A percentile compares a stretch with the other conserved stretches of the same genome.
phyloP scores from a whole-genome alignment of 441 rosid species.

The Hura crepitans region DNA sequence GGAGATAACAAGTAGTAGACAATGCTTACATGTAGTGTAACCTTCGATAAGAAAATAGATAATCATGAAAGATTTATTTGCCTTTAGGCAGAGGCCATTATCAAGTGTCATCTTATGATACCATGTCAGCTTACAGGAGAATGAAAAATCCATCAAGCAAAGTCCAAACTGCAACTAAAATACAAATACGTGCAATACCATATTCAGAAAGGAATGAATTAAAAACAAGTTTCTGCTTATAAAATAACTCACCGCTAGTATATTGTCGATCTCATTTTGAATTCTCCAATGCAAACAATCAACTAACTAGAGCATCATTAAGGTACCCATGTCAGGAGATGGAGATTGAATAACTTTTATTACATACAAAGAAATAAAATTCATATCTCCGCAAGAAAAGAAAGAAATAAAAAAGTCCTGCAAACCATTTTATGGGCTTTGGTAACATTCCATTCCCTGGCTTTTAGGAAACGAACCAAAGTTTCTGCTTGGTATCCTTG shows the following conservation, averaged over 20 bases:
- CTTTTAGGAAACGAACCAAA: slow-evolving; percentile 78
- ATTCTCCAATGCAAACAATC: slow-evolving; percentile 85
- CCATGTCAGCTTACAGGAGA: not conserved
- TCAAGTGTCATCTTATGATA: not conserved
- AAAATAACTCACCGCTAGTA: slow-evolving; percentile 56
- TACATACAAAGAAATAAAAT: not conserved
- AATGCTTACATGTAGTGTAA: not conserved
- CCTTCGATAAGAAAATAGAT: not conserved
- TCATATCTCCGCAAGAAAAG: not conserved
- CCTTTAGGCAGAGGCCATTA: not conserved
- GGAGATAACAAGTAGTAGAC: not conserved
- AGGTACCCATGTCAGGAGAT: slow-evolving; percentile 17
- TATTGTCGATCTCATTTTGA: slow-evolving; percentile 74
- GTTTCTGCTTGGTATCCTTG: slow-evolving; percentile 72
- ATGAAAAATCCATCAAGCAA: not conserved
- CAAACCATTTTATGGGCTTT: slow-evolving; percentile 92
- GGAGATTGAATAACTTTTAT: not conserved
- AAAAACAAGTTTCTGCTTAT: slow-evolving; percentile 3
- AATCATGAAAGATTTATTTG: not conserved
- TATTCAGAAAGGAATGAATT: not conserved
- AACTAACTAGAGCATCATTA: slow-evolving; percentile 52
- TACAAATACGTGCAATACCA: not conserved
- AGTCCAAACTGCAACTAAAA: not conserved
- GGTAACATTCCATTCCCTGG: slow-evolving; percentile 72
- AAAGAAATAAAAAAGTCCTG: slow-evolving; percentile 4